Base-by-base conservation (phyloP, 2,329 filamentous ascomycete genomes). In the Calonectria henricotiae region DNA sequence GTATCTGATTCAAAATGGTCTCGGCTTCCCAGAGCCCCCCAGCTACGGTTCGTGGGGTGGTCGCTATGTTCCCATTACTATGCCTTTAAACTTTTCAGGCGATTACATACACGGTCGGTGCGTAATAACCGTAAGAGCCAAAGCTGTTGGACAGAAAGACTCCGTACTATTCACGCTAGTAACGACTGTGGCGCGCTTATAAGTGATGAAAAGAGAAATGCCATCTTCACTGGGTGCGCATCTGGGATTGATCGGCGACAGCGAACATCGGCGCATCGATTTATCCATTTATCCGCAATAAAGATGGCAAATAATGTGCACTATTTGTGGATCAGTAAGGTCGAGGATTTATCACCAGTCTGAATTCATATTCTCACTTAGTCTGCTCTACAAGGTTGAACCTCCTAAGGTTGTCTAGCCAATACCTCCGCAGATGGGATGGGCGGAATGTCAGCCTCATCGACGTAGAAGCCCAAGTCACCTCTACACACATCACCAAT, bases 1-100 rank as follows among this genome's bases (percentile, higher is more conserved):
- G 8, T 87, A 86, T 79, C 63, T 75, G 2, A 73, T 74, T n/a
- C 73, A 74, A 30, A 75, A 74, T 5, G 73, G 73, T 1, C 72
- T 88, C 1, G 83, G 83, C 41, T 80, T 82, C 7, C 80, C 84
- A 0, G 85, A 87, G 25, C 80, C 82, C 62, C 86, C 86, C 0
- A 78, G 82, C 3, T 88, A 82, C 55, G 86, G 86, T 1, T 84
- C 83, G 0, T 88, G 86, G 86, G 86, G 86, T 20, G 86, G 86
- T 0, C 80, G 86, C 2, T 88, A 87, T 68, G 69, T 79, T 6
- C 75, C 73, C 1, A 63, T 65, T n/a, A 82, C 83, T 60, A 73
- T 78, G 20, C 20, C 20, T 20, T 20, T 20, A 20, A 20, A 20
- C 20, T 20, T 20, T 20, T 20, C 20, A 20, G 20, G 1, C 20